Conservation (phyloP, 176 grass and related monocot genomes). For the Hsuehochloa calcarea region DNA sequence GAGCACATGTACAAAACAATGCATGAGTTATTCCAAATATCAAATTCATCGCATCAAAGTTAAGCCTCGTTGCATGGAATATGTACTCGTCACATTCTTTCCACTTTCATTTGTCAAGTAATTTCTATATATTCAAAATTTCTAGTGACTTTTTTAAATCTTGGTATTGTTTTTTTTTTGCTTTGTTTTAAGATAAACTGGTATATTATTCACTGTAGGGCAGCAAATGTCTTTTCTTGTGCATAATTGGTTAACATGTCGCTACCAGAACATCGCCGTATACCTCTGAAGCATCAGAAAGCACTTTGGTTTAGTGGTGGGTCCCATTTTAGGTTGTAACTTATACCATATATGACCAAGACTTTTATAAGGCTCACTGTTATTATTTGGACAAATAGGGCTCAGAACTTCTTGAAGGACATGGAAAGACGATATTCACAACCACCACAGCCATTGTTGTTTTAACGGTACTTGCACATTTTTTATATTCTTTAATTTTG, state of each 20-base stretch:
- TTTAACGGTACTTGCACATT: constrained; percentile 65
- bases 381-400: constrained; percentile 54
- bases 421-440: constrained; percentile 94
- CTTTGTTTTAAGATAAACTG: background rate
- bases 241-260: constrained; percentile 84
- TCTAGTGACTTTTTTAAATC: background rate
- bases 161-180: constrained; percentile 22
- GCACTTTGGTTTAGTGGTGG: constrained; percentile 99
- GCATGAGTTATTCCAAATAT: background rate
- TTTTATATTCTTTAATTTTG: constrained; percentile 13
- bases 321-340: background rate
- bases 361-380: background rate
- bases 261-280: constrained; percentile 70
- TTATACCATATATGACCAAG: background rate
- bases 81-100: constrained; percentile 3
- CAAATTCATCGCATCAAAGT: background rate
- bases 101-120: background rate
- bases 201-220: constrained; percentile 46
- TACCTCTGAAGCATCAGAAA: constrained; percentile 93
- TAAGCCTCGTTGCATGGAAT: constrained; percentile 10
- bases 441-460: constrained; percentile 96
- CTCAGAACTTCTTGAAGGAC: constrained; percentile 96
- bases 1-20: background rate
- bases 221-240: constrained; percentile 92
- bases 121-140: no score